These are phyloP conservation scores for Nemania diffusa DNA, from an alignment of 2,329 filamentous ascomycete genomes.

Conservation along the genomic window DNA sequence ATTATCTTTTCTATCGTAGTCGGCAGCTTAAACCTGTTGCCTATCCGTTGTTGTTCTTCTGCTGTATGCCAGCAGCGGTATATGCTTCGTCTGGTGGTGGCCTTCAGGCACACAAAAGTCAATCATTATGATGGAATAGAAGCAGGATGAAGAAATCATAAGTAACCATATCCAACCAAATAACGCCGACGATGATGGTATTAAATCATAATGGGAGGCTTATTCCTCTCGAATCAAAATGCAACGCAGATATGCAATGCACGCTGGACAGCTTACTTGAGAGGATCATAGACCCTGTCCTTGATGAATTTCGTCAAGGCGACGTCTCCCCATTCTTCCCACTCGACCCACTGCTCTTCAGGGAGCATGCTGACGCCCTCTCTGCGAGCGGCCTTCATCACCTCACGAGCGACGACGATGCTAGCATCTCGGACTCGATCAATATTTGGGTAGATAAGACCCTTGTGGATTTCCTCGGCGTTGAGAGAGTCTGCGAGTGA, in stretches of 20 bases:
- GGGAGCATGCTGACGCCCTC: constrained; percentile 78
- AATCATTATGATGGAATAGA: constrained; percentile 40
- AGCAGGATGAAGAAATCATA: constrained; percentile 35
- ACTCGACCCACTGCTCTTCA: constrained; percentile 76
- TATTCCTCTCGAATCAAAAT: constrained; percentile 32
- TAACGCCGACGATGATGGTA: constrained; percentile 45
- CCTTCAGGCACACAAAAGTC: constrained; percentile 38
- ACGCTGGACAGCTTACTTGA: constrained; percentile 45
- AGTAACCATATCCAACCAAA: constrained; percentile 26
- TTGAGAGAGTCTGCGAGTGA: constrained; percentile 83
- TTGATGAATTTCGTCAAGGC: constrained; percentile 70
- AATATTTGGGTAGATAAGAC: constrained; percentile 91
- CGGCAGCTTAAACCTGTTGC: constrained; percentile 28
- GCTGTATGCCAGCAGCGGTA: constrained; percentile 36
- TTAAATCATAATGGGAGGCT: constrained; percentile 27
- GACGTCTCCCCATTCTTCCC: constrained; percentile 76
- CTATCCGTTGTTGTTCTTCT: constrained; percentile 14
- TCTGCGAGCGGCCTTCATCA: constrained; percentile 89
- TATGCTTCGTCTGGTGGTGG: constrained; percentile 37
- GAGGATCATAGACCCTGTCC: constrained; percentile 69
- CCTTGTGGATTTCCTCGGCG: constrained; percentile 81
- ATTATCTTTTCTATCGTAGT: constrained; percentile 28
- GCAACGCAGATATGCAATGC: constrained; percentile 34
- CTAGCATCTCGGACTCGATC: constrained; percentile 92
- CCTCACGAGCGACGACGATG: constrained; percentile 85